Conservation (phyloP, 305 asterid species). For the Rubia tinctorum region DNA sequence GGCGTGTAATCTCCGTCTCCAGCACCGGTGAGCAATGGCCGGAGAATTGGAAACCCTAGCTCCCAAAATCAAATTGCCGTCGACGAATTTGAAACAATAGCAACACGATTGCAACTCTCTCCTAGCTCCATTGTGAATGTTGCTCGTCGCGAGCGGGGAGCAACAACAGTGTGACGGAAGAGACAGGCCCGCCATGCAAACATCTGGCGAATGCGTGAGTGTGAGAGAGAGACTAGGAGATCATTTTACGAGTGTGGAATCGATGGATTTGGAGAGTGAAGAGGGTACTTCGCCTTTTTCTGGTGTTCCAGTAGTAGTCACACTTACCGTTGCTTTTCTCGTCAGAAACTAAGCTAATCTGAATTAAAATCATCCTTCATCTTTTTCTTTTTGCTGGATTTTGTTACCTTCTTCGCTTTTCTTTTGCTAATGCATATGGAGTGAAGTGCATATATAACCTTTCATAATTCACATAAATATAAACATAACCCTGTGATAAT, state of each 20-base stretch:
- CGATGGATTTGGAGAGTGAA: conserved; percentile 6
- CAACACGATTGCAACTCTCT: conserved; percentile 5
- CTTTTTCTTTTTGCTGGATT: background rate
- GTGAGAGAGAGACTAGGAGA: conserved; percentile 10
- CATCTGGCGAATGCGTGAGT: background rate
- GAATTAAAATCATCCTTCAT: background rate
- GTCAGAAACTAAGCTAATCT: background rate
- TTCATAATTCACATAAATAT: no score
- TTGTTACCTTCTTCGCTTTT: background rate
- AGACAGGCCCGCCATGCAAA: conserved; percentile 15
- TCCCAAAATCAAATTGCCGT: conserved; percentile 1
- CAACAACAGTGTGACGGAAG: conserved; percentile 8
- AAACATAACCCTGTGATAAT: no score
- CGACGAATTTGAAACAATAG: background rate
- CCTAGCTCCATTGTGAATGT: background rate
- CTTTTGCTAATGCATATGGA: background rate
- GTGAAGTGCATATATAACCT: no score
- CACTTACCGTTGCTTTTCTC: conserved; percentile 9
- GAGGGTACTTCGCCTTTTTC: conserved; percentile 5
- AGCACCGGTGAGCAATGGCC: conserved; percentile 16
- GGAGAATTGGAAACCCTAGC: conserved; percentile 23
- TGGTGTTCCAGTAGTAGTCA: background rate
- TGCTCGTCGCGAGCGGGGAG: background rate
- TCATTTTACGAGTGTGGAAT: background rate
- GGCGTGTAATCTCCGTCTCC: conserved; percentile 62